Base-by-base conservation (phyloP, 2,329 filamentous ascomycete genomes). In the Arthrobotrys entomopaga region DNA sequence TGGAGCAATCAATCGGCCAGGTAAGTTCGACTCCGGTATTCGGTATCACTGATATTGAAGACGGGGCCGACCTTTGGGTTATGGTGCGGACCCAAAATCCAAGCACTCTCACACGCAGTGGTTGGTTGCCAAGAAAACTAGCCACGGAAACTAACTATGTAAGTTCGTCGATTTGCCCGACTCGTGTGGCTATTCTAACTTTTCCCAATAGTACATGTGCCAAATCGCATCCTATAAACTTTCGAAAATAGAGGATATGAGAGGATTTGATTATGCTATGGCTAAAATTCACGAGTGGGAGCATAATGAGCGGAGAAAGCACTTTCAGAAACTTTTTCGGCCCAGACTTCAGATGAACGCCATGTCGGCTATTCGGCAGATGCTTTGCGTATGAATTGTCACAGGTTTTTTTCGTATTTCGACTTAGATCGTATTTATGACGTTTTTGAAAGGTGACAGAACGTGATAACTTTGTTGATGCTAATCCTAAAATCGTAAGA, bases 201-300 rank as follows among this genome's bases (percentile, higher is more conserved):
- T 6, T 34, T 19, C 20, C 20, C 2, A 52, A 42, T 64, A 70
- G 65, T 58, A 57, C 13, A 70, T 70, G 50, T 70, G 57, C 19
- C 56, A 64, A 22, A 58, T 70, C n/a, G 65, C 26, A 19, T 57
- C 57, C 22, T 64, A 63, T 29, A 49, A 63, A 34, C 22, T 63
- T 46, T 48, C 56, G 56, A 16, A 52, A 15, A 24, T 5, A 34
- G 38, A 38, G 2, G 38, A 69, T 46, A 7, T 70, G 1, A 19
- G 53, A 15, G 2, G 15, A 1, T 70, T 64, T n/a, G 26, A 2
- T 16, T 24, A 46, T n/a, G 29, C 43, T 15, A 50, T 64, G 52
- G 49, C 50, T 64, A 70, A 70, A 20, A 64, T 70, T 19, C 50
- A 42, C 7, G 38, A 64, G 11, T 70, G 65, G 65, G 65, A 46